Conservation (phyloP, 441 rosid genomes). For the Dalechampia spathulata region DNA sequence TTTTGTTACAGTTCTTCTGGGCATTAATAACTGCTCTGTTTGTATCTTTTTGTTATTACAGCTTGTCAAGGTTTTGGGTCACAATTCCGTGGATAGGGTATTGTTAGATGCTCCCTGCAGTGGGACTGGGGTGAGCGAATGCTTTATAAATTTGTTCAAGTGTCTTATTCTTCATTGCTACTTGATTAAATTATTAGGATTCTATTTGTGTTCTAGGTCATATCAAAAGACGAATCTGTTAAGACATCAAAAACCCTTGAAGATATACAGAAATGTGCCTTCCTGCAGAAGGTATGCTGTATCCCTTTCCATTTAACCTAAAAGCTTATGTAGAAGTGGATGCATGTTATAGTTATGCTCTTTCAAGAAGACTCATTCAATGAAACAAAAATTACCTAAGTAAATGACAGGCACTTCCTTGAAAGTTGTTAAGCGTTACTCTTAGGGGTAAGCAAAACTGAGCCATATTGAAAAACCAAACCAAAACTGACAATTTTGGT, state of each 20-base stretch:
- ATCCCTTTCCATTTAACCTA: neutral
- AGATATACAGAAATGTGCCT: slow-evolving; percentile 71
- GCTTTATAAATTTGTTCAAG: neutral
- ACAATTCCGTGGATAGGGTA: slow-evolving; percentile 76
- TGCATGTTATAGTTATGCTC: neutral
- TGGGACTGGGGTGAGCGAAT: slow-evolving; percentile 77
- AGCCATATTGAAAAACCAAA: too few relatives aligned
- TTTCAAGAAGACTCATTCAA: neutral
- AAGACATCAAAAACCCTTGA: slow-evolving; percentile 76
- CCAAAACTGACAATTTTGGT: too few relatives aligned
- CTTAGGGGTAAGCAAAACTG: too few relatives aligned
- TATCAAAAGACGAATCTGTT: slow-evolving; percentile 92
- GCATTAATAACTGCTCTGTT: neutral
- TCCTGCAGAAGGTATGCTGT: slow-evolving; percentile 74
- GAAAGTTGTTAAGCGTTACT: too few relatives aligned
- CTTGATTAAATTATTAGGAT: slow-evolving; percentile 8
- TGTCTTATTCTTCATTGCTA: slow-evolving; percentile 1
- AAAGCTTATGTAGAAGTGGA: neutral
- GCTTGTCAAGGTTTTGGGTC: slow-evolving; percentile 80
- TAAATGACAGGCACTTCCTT: neutral
- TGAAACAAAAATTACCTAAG: neutral
- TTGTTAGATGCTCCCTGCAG: slow-evolving; percentile 98
- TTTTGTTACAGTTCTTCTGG: too few relatives aligned
- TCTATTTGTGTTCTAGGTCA: slow-evolving; percentile 42
- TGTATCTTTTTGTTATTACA: slow-evolving; percentile 20